phyloP scores from a whole-genome alignment of 192 early-diverging fungal genomes.

The Gamsiella multidivaricata region DNA sequence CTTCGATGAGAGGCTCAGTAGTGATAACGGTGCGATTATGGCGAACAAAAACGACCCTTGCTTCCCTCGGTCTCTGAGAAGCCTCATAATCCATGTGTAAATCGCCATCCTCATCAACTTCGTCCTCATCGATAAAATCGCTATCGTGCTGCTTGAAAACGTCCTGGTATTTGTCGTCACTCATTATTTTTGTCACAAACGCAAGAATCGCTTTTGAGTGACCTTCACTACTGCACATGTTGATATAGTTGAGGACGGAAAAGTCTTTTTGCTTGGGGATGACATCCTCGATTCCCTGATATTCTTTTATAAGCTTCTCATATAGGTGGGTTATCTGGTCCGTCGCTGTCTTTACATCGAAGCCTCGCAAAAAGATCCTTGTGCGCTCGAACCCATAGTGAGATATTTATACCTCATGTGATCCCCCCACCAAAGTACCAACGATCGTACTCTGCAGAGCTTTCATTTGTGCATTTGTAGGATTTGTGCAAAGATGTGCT shows the following conservation, averaged over 20 bases:
- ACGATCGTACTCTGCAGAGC: too few species aligned
- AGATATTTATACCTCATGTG: too few species aligned
- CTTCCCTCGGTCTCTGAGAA: too few species aligned
- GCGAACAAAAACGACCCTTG: too few species aligned
- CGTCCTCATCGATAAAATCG: not conserved
- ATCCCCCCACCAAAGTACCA: too few species aligned
- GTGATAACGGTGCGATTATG: too few species aligned
- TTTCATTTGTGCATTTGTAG: too few species aligned
- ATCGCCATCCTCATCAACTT: constrained; percentile 7
- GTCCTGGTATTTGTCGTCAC: not conserved
- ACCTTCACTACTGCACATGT: too few species aligned
- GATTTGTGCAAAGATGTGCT: too few species aligned
- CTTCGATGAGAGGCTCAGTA: too few species aligned
- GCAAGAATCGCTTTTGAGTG: not conserved
- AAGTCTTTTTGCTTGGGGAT: not conserved
- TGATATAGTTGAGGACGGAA: not conserved
- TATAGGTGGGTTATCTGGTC: not conserved
- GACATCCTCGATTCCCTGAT: not conserved
- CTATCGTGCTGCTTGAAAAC: not conserved
- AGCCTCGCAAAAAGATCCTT: not conserved
- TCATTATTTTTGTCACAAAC: not conserved
- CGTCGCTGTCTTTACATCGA: not conserved
- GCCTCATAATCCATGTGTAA: not conserved
- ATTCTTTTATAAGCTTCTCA: not conserved
- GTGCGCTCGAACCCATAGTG: not conserved